These are phyloP conservation scores for Ceratocystiopsis brevicomis DNA, from an alignment of 2,329 filamentous ascomycete species.

Conservation along the genomic window DNA sequence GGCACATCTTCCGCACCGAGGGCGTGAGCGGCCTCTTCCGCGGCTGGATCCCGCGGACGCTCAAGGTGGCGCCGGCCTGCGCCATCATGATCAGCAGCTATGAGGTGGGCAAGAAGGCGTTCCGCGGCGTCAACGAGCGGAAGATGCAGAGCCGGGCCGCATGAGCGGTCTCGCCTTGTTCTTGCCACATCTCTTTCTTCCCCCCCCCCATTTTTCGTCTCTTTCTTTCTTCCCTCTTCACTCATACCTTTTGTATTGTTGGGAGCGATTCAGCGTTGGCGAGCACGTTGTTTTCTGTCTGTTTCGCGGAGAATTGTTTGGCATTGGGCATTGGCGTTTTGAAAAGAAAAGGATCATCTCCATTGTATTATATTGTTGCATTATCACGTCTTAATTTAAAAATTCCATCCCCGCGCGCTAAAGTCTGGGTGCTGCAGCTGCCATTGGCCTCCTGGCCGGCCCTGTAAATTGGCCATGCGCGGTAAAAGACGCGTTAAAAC, in stretches of 20 bases:
- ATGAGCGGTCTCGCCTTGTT: no score
- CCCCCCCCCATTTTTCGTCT: neutral
- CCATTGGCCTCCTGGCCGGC: neutral
- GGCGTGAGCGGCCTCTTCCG: constrained; percentile 66
- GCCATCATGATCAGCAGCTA: constrained; percentile 99
- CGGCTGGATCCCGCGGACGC: constrained; percentile 76
- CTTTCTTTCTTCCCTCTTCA: no score
- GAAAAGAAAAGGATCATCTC: neutral
- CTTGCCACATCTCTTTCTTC: neutral
- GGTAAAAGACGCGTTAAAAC: neutral
- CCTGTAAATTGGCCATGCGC: no score
- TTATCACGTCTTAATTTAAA: no score
- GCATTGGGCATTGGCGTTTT: neutral
- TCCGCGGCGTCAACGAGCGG: constrained; percentile 50
- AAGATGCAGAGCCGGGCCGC: constrained; percentile 11
- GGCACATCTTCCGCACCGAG: constrained; percentile 78
- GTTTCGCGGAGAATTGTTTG: neutral
- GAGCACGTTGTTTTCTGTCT: neutral
- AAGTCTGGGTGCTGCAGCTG: neutral
- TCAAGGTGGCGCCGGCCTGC: constrained; percentile 91
- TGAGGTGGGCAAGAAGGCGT: constrained; percentile 83
- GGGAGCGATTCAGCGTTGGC: neutral
- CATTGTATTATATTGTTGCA: neutral
- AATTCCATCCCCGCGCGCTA: neutral
- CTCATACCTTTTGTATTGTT: no score